Evolutionary conservation across 2,329 filamentous ascomycete species (phyloP).

Genomic region (Albifimbria verrucaria): DNA sequence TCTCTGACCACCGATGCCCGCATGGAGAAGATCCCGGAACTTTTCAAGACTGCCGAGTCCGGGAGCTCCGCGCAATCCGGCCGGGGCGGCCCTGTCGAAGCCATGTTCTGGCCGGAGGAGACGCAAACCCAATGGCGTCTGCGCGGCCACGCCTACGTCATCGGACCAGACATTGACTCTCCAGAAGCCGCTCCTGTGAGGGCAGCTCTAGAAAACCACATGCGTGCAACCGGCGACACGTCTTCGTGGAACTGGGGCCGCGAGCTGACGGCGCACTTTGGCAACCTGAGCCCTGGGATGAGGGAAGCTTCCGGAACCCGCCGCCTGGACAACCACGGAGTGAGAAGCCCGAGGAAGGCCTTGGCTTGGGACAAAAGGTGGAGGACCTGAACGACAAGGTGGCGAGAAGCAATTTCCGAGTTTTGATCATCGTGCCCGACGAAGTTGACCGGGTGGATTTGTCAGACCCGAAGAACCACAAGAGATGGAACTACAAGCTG

Average conservation of each 20-base stretch:
- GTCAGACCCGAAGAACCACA: conserved; percentile 58
- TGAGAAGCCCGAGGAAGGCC: conserved; percentile 39
- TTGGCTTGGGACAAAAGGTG: conserved; percentile 60
- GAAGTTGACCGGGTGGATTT: conserved; percentile 75
- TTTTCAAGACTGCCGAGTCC: conserved; percentile 49
- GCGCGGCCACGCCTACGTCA: conserved; percentile 70
- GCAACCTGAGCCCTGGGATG: conserved; percentile 79
- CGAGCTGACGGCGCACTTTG: conserved; percentile 85
- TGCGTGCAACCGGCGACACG: conserved; percentile 45
- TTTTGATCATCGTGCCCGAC: conserved; percentile 76
- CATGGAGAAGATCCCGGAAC: conserved; percentile 77
- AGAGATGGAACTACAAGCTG: conserved; percentile 66
- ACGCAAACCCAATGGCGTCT: conserved; percentile 80
- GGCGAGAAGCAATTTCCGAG: conserved; percentile 73
- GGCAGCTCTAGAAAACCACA: conserved; percentile 57
- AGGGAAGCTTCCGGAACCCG: conserved; percentile 74
- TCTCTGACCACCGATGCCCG: conserved; percentile 85
- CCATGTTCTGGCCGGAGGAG: conserved; percentile 74
- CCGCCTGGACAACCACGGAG: conserved; percentile 61
- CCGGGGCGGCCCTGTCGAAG: conserved; percentile 72
- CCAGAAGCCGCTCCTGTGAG: conserved; percentile 45
- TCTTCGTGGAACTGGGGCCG: conserved; percentile 71
- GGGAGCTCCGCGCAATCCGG: conserved; percentile 45
- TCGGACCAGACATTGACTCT: conserved; percentile 65
- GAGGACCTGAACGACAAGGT: conserved; percentile 66